Evolutionary conservation across 2,329 filamentous ascomycete species (phyloP).

Genomic region (Capronia coronata): DNA sequence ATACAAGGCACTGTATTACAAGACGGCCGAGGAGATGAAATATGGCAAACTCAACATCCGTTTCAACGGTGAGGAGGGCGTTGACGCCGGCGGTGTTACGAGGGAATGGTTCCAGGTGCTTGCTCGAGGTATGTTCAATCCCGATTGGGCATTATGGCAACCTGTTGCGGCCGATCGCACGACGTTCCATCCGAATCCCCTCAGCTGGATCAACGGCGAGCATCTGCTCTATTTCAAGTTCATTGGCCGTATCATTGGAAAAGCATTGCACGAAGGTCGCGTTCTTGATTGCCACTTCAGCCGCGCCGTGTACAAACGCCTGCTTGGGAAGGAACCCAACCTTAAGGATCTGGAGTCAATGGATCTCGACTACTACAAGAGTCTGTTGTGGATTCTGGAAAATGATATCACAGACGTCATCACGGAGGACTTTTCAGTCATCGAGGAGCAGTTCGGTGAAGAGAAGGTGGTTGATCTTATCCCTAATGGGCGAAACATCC

Average conservation of each 20-base stretch:
- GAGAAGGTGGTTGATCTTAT: conserved; percentile 81
- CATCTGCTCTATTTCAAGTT: conserved; percentile 99
- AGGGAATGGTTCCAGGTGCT: conserved; percentile 99
- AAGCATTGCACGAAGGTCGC: conserved; percentile 91
- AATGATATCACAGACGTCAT: conserved; percentile 98
- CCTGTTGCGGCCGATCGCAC: conserved; percentile 95
- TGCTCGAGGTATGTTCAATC: conserved; percentile 96
- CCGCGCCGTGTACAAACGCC: conserved; percentile 95
- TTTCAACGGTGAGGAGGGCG: conserved; percentile 94
- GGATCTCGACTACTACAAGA: conserved; percentile 98
- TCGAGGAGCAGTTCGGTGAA: conserved; percentile 89
- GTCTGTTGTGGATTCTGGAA: conserved; percentile 93
- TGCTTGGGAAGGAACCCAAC: conserved; percentile 87
- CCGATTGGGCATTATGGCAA: conserved; percentile 92
- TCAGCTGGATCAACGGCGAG: conserved; percentile 89
- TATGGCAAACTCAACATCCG: conserved; percentile 97
- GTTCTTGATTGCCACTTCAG: conserved; percentile 98
- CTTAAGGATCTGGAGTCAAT: conserved; percentile 99
- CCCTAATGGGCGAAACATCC: conserved; percentile 79
- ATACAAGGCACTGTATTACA: conserved; percentile 97
- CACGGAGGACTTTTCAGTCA: conserved; percentile 89
- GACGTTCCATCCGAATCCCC: conserved; percentile 95
- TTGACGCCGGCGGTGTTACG: conserved; percentile 94
- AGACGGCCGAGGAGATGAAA: conserved; percentile 94
- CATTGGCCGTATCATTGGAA: conserved; percentile 95